Base-by-base conservation (phyloP, 306 rosid genomes). In the Castanea crenata region DNA sequence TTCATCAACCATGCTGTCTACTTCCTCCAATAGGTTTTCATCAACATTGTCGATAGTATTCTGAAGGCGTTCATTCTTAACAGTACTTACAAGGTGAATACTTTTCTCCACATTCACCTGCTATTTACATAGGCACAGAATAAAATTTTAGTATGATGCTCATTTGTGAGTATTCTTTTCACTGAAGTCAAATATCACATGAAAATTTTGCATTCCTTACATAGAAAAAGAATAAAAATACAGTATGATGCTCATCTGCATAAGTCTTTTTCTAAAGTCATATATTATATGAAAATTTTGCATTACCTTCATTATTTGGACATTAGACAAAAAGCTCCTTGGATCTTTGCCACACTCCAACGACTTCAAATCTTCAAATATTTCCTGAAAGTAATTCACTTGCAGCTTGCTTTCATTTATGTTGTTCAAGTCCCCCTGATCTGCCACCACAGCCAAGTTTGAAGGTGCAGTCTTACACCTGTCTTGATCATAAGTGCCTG, bases 301-400 rank as follows among this genome's bases (percentile, higher is more conserved):
- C 11, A 5, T 76, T 75, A 82, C 91, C 87, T 82, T 81, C 5
- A 58, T 32, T 11, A 16, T 34, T 58, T 25, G n/a, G 41, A 52
- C 78, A 85, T 64, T 8, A 23, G 76, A 72, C 13, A 31, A 27
- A 14, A 64, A 2, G 51, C 49, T 71, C 61, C 5, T 5, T 9
- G 54, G 46, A n/a, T 54, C 32, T 13, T 55, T 27, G 61, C 70
- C 74, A 49, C 71, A 59, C 27, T 25, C 25, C 27, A 62, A 13
- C n/a, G 55, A 21, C 16, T 14, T 16, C 19, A 82, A 14, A 27
- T 15, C 51, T 35, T 59, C 80, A 70, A 87, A 65, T 67, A 41
- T 27, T 31, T 70, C 81, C 89, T 82, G 82, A 38, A 38, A 38
- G 46, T 8, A 38, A 38, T 38, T 38, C 38, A 32, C 4, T 72